These are phyloP conservation scores for Coemansia sp. DNA, from an alignment of 192 early-diverging fungal species.

Conservation along the genomic window DNA sequence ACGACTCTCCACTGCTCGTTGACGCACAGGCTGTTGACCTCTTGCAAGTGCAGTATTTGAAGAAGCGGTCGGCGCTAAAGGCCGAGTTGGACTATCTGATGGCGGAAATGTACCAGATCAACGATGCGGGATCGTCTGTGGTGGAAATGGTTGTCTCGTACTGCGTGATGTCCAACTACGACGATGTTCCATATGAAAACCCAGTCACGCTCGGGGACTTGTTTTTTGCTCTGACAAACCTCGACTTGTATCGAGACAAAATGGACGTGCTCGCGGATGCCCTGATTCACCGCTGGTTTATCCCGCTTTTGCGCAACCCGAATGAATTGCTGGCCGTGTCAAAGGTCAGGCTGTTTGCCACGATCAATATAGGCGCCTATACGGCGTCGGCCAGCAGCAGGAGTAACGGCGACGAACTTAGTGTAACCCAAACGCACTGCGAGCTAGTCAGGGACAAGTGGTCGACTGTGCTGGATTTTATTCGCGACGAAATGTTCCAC, in stretches of 20 bases:
- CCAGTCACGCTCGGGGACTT: slow-evolving; percentile 42
- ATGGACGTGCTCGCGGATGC: slow-evolving; percentile 22
- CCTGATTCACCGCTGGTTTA: slow-evolving; percentile 28
- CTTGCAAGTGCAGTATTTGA: slow-evolving; percentile 27
- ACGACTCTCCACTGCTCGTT: slow-evolving; percentile 3
- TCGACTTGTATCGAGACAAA: slow-evolving; percentile 29
- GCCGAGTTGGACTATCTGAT: slow-evolving; percentile 47
- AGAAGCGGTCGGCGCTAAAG: slow-evolving; percentile 31
- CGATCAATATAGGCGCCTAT: slow-evolving; percentile 43
- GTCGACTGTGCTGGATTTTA: slow-evolving; percentile 32
- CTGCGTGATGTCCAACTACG: slow-evolving; percentile 26
- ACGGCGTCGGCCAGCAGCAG: not conserved
- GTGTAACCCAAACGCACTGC: slow-evolving; percentile 1
- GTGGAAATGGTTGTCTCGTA: slow-evolving; percentile 29
- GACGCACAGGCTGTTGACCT: slow-evolving; percentile 1
- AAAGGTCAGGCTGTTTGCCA: slow-evolving; percentile 24
- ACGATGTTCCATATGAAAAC: slow-evolving; percentile 49
- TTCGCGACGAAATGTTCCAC: slow-evolving; percentile 44
- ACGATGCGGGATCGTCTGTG: slow-evolving; percentile 9
- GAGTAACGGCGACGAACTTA: not conserved
- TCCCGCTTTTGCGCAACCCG: slow-evolving; percentile 38
- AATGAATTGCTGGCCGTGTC: slow-evolving; percentile 24
- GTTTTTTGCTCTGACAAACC: slow-evolving; percentile 45
- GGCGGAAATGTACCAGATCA: slow-evolving; percentile 23
- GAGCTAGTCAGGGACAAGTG: slow-evolving; percentile 38